A percentile compares a stretch with the other conserved stretches of the same genome.
These are phyloP conservation scores for Ceratopteris richardii DNA, from an alignment of 75 land plant species.

Conservation along the genomic window DNA sequence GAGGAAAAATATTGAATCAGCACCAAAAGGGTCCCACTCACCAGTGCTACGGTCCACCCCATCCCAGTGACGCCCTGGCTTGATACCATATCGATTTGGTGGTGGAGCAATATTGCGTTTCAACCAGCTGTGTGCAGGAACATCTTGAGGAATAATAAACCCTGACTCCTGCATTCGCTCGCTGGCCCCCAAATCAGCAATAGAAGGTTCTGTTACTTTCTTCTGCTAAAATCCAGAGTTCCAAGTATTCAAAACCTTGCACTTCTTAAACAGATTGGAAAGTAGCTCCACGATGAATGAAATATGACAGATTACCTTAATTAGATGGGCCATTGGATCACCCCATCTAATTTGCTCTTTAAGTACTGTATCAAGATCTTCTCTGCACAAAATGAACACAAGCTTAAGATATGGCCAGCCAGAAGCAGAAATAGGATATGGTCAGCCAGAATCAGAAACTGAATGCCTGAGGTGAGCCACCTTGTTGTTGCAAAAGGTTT, in stretches of 20 bases:
- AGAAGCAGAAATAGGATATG: too few relatives aligned
- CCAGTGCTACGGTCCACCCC: constrained; percentile 95
- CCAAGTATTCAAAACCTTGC: background rate
- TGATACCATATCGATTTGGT: constrained; percentile 80
- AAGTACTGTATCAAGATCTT: constrained; percentile 61
- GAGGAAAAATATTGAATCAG: background rate
- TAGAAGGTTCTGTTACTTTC: constrained; percentile 31
- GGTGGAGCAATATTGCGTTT: constrained; percentile 66
- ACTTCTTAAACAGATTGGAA: too few relatives aligned
- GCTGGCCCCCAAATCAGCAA: constrained; percentile 52
- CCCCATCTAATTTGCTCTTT: constrained; percentile 85
- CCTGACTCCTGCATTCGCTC: constrained; percentile 95
- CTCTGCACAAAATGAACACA: too few relatives aligned
- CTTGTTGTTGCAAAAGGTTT: constrained; percentile 85
- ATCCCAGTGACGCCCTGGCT: constrained; percentile 97
- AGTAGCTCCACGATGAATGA: too few relatives aligned
- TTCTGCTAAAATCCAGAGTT: constrained; percentile 20
- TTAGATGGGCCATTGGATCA: constrained; percentile 98
- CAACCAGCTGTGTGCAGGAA: constrained; percentile 90
- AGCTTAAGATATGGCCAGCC: constrained; percentile 1
- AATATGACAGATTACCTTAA: constrained; percentile 60
- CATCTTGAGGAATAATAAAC: constrained; percentile 73
- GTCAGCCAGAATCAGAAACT: too few relatives aligned
- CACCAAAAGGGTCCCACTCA: too few relatives aligned
- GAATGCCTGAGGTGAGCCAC: constrained; percentile 21